Evolutionary conservation across 352 stramenopile species (phyloP), one percentile per base, ranked within the genome.

Genomic region (Thalassiosira mediterranea): DNA sequence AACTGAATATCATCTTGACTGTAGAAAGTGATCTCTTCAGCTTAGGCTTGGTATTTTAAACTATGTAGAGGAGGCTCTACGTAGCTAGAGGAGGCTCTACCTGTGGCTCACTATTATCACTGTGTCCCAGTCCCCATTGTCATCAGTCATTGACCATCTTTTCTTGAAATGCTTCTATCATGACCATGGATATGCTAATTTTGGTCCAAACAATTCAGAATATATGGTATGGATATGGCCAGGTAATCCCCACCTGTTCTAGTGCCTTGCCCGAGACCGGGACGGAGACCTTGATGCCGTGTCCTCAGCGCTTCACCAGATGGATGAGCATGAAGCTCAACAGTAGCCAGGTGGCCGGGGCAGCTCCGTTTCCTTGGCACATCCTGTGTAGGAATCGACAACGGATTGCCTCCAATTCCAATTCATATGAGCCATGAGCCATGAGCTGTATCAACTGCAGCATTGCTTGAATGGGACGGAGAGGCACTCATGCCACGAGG

Each of bases 301-400:
- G 46, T 5, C 70, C 70, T 40, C 64, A 46, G 2, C 37, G 23
- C 34, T 63, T 63, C 13, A 73, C 40, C 10, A 42, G 31, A 7
- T 19, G n/a, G 13, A 79, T 28, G 8, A 74, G 32, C n/a, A 54
- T 19, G 25, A 56, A 49, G 42, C 31, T 70, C 4, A 63, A 31
- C 1, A 63, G 26, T 19, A 46, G 32, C 71, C 71, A 79, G 2
- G 25, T 23, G 21, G 53, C 40, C 11, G 71, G 71, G n/a, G 71
- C 70, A 0, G 53, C 63, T 13, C 71, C 62, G 48, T 75, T 79
- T 1, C 71, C 71, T 56, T 79, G 71, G 21, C 71, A 70, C 7
- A 76, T 25, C 0, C 71, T 62, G 42, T 80, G 71, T 19, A 57
- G 17, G n/a, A n/a, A 28, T 4, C 4, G 11, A n/a, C 28, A 29